phyloP scores from a whole-genome alignment of 768 basidiomycete genomes.

The Mycena indigotica region DNA sequence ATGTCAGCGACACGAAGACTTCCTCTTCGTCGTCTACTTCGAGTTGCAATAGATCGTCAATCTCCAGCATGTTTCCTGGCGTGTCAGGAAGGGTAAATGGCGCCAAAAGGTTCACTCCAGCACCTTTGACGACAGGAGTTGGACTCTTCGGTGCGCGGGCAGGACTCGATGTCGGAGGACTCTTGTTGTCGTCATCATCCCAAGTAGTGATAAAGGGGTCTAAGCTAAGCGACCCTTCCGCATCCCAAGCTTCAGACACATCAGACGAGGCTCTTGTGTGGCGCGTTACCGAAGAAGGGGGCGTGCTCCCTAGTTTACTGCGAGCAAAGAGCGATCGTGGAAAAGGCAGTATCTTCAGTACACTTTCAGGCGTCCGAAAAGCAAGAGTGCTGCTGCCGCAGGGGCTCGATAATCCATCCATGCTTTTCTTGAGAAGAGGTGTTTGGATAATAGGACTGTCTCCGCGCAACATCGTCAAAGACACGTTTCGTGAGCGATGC shows the following conservation, averaged over 20 bases:
- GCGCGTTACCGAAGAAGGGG: conserved; percentile 13
- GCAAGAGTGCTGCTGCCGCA: conserved; percentile 24
- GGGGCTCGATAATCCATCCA: conserved; percentile 24
- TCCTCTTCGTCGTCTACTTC: conserved; percentile 34
- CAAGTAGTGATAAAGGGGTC: conserved; percentile 20
- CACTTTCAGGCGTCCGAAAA: conserved; percentile 35
- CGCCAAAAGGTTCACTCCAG: conserved; percentile 57
- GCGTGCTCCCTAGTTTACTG: conserved; percentile 26
- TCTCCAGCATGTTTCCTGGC: conserved; percentile 37
- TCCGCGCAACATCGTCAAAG: conserved; percentile 63
- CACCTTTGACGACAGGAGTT: conserved; percentile 29
- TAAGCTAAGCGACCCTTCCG: conserved; percentile 6
- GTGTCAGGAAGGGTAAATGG: conserved; percentile 51
- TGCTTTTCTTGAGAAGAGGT: conserved; percentile 34
- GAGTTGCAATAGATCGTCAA: conserved; percentile 30
- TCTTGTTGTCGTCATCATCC: conserved; percentile 17
- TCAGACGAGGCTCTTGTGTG: conserved; percentile 38
- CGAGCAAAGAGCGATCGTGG: conserved; percentile 43
- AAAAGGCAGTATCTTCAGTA: conserved; percentile 37
- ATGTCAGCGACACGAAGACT: conserved; percentile 16
- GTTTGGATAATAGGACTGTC: conserved; percentile 44
- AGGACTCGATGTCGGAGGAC: conserved; percentile 33
- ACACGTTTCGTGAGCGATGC: conserved; percentile 64
- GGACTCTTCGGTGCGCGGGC: conserved; percentile 48
- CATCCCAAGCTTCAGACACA: conserved; percentile 44